Conservation (phyloP, 225 moss, liverwort and hornwort species). For the Neckera pumila region DNA sequence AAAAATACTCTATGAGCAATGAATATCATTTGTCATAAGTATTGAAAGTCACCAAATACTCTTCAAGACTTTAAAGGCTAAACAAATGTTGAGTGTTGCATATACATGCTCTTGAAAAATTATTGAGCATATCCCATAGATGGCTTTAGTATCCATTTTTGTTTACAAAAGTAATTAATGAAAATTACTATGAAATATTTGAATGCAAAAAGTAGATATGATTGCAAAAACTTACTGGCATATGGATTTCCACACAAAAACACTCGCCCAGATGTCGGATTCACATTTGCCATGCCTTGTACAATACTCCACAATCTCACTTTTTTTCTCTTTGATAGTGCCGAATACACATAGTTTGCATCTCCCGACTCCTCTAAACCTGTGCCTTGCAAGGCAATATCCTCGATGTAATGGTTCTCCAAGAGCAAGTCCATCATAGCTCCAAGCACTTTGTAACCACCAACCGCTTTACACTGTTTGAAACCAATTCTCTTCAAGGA, state of each 20-base stretch:
- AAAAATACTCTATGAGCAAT: no score
- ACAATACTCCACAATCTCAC: background rate
- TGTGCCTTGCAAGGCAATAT: fast-evolving
- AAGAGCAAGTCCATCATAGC: background rate
- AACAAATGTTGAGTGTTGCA: background rate
- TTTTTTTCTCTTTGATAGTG: background rate
- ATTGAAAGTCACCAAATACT: background rate
- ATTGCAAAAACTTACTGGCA: background rate
- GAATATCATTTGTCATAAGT: no score
- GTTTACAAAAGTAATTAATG: no score
- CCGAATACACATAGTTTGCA: background rate
- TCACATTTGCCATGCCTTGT: background rate
- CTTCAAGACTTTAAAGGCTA: background rate
- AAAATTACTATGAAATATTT: no score
- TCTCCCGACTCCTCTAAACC: fast-evolving
- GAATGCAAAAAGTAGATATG: no score
- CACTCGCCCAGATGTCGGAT: background rate
- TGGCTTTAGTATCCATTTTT: no score
- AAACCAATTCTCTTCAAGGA: background rate
- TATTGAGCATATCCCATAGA: no score
- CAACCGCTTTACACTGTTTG: fast-evolving
- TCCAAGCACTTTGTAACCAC: background rate
- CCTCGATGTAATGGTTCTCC: background rate
- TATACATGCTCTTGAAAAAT: no score
- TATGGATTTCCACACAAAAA: background rate